A percentile compares a stretch with the other conserved stretches of the same genome.
phyloP scores from a whole-genome alignment of 257 asterid genomes.

The Solanum neorickii region DNA sequence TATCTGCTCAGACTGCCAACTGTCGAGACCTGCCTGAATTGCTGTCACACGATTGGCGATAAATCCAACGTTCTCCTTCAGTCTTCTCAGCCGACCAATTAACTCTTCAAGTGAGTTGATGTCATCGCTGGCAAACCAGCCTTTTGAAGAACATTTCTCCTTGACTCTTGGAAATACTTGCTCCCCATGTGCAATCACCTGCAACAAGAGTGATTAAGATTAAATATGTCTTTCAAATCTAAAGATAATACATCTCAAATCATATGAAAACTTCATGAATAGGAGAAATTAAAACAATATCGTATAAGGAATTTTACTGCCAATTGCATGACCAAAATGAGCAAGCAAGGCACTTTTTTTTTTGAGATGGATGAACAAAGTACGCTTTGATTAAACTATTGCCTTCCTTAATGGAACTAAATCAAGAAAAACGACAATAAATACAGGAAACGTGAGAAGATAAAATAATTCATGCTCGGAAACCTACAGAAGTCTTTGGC shows the following conservation, averaged over 20 bases:
- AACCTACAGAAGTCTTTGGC: not conserved
- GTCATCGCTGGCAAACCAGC: slow-evolving; percentile 76
- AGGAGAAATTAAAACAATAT: not conserved
- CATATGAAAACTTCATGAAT: not conserved
- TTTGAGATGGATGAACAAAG: not conserved
- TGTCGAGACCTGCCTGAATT: slow-evolving; percentile 87
- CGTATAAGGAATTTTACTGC: not conserved
- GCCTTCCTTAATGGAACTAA: not conserved
- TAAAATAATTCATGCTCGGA: not conserved
- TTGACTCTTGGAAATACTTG: slow-evolving; percentile 92
- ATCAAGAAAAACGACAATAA: not conserved
- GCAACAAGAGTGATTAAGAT: slow-evolving; percentile 1
- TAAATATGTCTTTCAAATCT: not conserved
- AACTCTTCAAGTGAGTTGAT: slow-evolving; percentile 75
- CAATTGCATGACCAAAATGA: not conserved
- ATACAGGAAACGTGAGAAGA: not conserved
- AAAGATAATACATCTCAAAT: not conserved
- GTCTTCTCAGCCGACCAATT: slow-evolving; percentile 72
- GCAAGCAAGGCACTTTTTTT: not conserved
- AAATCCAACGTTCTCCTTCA: slow-evolving; percentile 89
- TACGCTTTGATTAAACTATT: not conserved
- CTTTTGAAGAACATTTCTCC: slow-evolving; percentile 80
- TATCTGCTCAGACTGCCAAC: slow-evolving; percentile 98
- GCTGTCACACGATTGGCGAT: slow-evolving; percentile 86
- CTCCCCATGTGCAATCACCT: slow-evolving; percentile 92